phyloP scores from a whole-genome alignment of 345 rosid genomes.

The rapeseed (Brassica napus) region DNA sequence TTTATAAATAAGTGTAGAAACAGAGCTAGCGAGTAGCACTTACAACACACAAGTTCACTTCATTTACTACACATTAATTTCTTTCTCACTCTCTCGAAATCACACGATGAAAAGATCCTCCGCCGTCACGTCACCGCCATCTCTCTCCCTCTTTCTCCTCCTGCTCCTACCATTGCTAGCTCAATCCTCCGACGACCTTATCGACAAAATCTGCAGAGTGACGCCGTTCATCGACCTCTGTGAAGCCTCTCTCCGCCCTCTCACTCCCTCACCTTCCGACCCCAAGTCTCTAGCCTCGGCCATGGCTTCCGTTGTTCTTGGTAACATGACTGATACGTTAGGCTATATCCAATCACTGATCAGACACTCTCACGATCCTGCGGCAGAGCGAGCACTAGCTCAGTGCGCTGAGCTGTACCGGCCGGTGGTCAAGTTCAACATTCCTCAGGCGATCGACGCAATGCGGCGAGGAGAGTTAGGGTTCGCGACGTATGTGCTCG shows the following conservation, averaged over 20 bases:
- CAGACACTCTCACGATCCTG: constrained; percentile 50
- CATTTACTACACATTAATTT: background rate
- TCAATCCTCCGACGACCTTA: constrained; percentile 39
- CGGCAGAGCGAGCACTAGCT: constrained; percentile 63
- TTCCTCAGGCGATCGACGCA: constrained; percentile 82
- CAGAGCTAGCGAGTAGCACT: constrained; percentile 12
- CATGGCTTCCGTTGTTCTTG: constrained; percentile 48
- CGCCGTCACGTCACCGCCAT: constrained; percentile 17
- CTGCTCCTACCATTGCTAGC: constrained; percentile 17
- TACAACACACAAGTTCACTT: background rate
- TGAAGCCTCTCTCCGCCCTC: constrained; percentile 47
- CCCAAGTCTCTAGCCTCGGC: constrained; percentile 52
- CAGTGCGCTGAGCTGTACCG: constrained; percentile 79
- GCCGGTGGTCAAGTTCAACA: constrained; percentile 77
- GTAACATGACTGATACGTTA: constrained; percentile 61
- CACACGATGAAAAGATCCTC: constrained; percentile 28
- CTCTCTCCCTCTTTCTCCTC: constrained; percentile 25
- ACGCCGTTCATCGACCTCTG: constrained; percentile 80
- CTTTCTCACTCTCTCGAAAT: background rate
- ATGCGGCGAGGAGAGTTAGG: constrained; percentile 51
- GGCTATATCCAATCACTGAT: constrained; percentile 50
- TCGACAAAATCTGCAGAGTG: constrained; percentile 62
- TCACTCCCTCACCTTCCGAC: constrained; percentile 33
- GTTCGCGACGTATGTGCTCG: constrained; percentile 59
- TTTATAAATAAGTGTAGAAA: constrained; percentile 25